Evolutionary conservation across 202 grass and related monocot species (phyloP), one percentile per base, ranked within the genome.

Genomic region (Musa balbisiana): DNA sequence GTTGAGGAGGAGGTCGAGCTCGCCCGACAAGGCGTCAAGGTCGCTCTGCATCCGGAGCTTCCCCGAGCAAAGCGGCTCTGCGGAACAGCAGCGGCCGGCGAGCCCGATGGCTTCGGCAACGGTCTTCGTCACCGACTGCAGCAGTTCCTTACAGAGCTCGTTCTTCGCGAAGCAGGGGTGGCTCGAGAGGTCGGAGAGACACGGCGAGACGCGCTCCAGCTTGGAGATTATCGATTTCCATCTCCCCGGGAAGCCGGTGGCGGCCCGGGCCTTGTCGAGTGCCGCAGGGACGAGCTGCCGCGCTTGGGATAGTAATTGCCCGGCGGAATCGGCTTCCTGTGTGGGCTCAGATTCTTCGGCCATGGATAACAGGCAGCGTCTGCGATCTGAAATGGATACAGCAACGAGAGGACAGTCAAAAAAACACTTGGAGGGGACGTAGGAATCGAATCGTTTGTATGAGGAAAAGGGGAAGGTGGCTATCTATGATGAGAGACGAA

Each of bases 81-180:
- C 10, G 3, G 70, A 52, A 51, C 66, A 21, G 77, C 93, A 91
- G 4, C 66, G 78, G 56, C 53, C 84, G 1, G 90, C 90, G 20
- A 97, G 84, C 63, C 84, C 83, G 58, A 89, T 59, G 0, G 84
- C 83, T 76, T 89, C 90, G 2, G 74, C 81, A 3, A 98, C 88
- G 16, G 83, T 86, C 58, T 74, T 55, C 2, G 85, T 72, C 53
- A 89, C 90, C 8, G 94, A 98, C 77, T 98, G 91, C 26, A 98
- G 79, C 66, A 98, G 81, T 84, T 98, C 94, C 20, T 74, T 64
- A 55, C 94, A 98, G 11, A 98, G 94, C 54, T 88, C 73, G 84
- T 98, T 98, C 81, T 91, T 93, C 52, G 88, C 81, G 85, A 98
- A 98, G 81, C 91, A 98, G 8, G 94, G 94, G 74, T 91, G 91